Percentiles rank a stretch among this genome's conserved stretches.
Conservation (phyloP, 1,139 yeast species). For the Scheffersomyces titani region DNA sequence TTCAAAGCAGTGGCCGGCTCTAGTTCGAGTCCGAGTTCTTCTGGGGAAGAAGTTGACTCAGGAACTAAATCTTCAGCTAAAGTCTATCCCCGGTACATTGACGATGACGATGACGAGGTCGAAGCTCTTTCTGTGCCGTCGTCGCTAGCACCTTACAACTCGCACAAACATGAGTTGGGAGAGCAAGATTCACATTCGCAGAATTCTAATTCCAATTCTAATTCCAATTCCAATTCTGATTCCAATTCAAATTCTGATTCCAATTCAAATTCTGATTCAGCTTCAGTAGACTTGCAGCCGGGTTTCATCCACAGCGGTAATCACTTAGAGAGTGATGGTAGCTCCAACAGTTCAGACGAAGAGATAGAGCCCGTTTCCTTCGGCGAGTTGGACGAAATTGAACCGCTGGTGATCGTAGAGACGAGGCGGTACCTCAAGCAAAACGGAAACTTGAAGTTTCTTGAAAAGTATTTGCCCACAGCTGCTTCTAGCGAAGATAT, state of each 20-base stretch:
- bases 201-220: neutral
- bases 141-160: neutral
- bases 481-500: conserved; percentile 58
- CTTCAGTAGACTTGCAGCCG: neutral
- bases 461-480: conserved; percentile 61
- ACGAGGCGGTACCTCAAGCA: conserved; percentile 61
- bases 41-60: conserved; percentile 1
- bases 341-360: neutral
- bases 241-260: neutral
- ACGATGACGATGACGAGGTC: conserved; percentile 2
- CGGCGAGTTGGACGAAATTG: conserved; percentile 4
- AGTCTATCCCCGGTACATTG: conserved; percentile 1
- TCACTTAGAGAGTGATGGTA: neutral
- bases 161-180: neutral
- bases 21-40: neutral
- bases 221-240: neutral
- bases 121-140: neutral
- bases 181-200: neutral
- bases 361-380: neutral
- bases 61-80: neutral
- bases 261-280: neutral
- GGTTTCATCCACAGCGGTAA: neutral
- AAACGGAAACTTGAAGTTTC: conserved; percentile 60
- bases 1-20: neutral
- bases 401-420: conserved; percentile 23